Base-by-base conservation (phyloP, 306 rosid genomes). In the Ceratonia siliqua region DNA sequence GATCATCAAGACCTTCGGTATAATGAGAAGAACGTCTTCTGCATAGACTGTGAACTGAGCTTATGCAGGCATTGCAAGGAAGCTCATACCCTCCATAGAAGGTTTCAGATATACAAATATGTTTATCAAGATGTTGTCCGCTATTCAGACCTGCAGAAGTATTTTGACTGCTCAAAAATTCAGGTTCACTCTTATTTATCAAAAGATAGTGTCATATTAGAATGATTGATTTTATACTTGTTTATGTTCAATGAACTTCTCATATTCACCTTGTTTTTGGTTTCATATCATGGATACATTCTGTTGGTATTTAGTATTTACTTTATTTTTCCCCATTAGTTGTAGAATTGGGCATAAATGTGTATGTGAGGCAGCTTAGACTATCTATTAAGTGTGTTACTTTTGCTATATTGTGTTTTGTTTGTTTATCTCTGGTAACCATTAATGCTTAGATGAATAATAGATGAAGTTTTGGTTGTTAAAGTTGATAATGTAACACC, bases 101-200 rank as follows among this genome's bases (percentile, higher is more conserved):
- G 84, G 38, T 82, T 94, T 69, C 99, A 94, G 86, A 90, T 94
- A 70, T 92, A 88, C 89, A 86, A 87, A 65, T 94, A 94, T 28
- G 91, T 94, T 14, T 92, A 87, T 75, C 93, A 87, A 53, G 90
- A 94, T 70, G 99, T 94, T 2, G 85, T 92, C 63, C 96, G 97
- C 45, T 88, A 85, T 67, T 85, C 88, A 0, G 96, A 94, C 33
- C 65, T 92, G 62, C 92, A 92, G 77, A 87, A 94, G 72, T 81
- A 77, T 70, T 89, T 90, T 35, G 93, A 94, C 78, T 92, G 98
- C 86, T 84, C 92, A 20, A 85, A 82, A 75, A 90, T 94, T 83
- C 99, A 94, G 99, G 99, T 94, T 48, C 24, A 36, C 50, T 68
- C 25, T 65, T 68, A 24, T 59, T 59, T 56, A 4, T 62, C 66